Conservation (phyloP, 2,329 filamentous ascomycete genomes). For the Torrubiella hemipterigena region DNA sequence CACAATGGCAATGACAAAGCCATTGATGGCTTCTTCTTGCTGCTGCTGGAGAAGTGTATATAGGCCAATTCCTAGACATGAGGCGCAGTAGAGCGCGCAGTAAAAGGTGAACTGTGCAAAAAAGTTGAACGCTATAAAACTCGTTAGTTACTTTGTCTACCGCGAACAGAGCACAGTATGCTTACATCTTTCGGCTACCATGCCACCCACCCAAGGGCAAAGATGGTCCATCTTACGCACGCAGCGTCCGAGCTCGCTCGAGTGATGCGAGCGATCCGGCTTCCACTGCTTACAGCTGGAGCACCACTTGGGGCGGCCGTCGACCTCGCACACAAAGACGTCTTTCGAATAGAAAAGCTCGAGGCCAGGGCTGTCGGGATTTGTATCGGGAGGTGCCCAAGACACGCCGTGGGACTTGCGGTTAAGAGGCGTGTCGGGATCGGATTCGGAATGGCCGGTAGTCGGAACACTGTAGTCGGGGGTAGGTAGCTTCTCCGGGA, state of each 20-base stretch:
- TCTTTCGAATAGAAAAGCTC: constrained; percentile 73
- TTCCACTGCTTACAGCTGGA: constrained; percentile 78
- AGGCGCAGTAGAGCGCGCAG: constrained; percentile 52
- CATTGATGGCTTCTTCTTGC: constrained; percentile 30
- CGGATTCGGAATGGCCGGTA: too few relatives aligned
- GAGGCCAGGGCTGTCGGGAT: constrained; percentile 54
- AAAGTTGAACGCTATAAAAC: constrained; percentile 63
- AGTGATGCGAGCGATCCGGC: constrained; percentile 78
- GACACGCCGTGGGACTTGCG: too few relatives aligned
- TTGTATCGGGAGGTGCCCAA: constrained; percentile 28
- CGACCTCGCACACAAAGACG: constrained; percentile 69
- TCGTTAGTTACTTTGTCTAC: constrained; percentile 2
- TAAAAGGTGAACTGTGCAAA: constrained; percentile 83
- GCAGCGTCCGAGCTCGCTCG: constrained; percentile 68
- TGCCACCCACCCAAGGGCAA: constrained; percentile 93
- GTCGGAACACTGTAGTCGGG: too few relatives aligned
- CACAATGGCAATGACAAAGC: constrained; percentile 54
- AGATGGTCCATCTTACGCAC: constrained; percentile 90
- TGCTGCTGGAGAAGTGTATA: constrained; percentile 48
- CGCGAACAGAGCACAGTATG: constrained; percentile 6
- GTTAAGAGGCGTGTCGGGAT: too few relatives aligned
- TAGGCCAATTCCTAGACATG: constrained; percentile 51
- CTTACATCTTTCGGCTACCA: constrained; percentile 69
- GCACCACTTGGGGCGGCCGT: constrained; percentile 83
- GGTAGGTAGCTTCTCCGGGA: constrained; percentile 7